Conservation (phyloP, 768 basidiomycete genomes). For the Calocybe indica region DNA sequence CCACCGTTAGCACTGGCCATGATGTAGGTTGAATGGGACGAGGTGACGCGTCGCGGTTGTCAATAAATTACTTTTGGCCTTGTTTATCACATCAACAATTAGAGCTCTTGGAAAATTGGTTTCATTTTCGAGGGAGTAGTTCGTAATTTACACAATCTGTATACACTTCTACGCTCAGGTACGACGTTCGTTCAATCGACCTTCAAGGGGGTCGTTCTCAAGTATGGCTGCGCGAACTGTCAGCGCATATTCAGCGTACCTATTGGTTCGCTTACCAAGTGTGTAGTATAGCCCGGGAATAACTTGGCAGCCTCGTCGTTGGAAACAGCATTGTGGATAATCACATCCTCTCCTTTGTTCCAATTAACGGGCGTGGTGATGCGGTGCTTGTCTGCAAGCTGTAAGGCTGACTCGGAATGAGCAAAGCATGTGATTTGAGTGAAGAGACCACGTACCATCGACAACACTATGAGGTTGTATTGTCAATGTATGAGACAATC, state of each 20-base stretch:
- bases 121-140: neutral
- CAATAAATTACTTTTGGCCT: no score
- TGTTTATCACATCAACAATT: no score
- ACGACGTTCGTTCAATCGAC: constrained; percentile 20
- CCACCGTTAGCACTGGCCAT: constrained; percentile 84
- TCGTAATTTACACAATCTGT: constrained; percentile 2
- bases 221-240: constrained; percentile 58
- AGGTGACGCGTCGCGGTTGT: neutral
- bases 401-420: constrained; percentile 53
- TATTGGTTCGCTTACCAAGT: constrained; percentile 49
- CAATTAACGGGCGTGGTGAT: constrained; percentile 94
- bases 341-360: constrained; percentile 90
- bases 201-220: constrained; percentile 70
- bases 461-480: constrained; percentile 46
- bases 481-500: no score
- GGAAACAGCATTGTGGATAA: constrained; percentile 79
- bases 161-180: constrained; percentile 7
- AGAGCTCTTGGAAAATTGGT: no score
- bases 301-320: constrained; percentile 88
- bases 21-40: constrained; percentile 13
- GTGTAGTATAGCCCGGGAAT: constrained; percentile 78
- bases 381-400: constrained; percentile 81
- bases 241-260: constrained; percentile 3
- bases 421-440: constrained; percentile 24
- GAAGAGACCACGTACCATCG: constrained; percentile 46